These are phyloP conservation scores for Paracoccidioides brasiliensis DNA, from an alignment of 2,329 filamentous ascomycete species.

Conservation along the genomic window DNA sequence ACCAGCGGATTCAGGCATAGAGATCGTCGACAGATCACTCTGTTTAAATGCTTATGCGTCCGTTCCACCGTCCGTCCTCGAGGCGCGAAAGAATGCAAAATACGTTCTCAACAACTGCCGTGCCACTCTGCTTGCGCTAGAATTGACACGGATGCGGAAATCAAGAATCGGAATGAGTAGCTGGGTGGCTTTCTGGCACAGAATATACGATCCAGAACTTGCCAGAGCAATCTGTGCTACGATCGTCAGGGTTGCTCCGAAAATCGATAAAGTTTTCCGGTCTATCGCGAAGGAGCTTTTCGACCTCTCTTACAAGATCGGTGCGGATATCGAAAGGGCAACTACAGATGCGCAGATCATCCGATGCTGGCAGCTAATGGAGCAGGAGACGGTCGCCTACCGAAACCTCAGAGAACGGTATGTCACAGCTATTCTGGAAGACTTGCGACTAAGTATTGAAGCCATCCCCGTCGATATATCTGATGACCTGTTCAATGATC, in stretches of 20 bases:
- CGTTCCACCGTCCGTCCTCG: conserved; percentile 7
- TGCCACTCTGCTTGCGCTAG: conserved; percentile 17
- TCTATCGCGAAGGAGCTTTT: conserved; percentile 16
- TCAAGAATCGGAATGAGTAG: conserved; percentile 17
- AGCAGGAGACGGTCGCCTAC: conserved; percentile 14
- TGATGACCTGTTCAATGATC: conserved; percentile 18
- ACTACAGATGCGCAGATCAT: conserved; percentile 14
- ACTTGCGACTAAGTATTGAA: conserved; percentile 17
- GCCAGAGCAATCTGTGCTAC: conserved; percentile 4
- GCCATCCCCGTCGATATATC: conserved; percentile 18
- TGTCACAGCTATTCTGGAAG: conserved; percentile 14
- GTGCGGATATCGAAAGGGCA: conserved; percentile 11
- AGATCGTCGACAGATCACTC: not conserved
- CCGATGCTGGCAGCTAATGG: conserved; percentile 16
- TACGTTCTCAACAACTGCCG: conserved; percentile 18
- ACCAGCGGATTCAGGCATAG: not conserved
- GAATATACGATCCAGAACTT: conserved; percentile 15
- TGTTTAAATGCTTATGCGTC: not conserved
- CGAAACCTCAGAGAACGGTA: conserved; percentile 15
- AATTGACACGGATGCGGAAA: conserved; percentile 20
- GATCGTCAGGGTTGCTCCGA: conserved; percentile 10
- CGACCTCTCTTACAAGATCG: conserved; percentile 14
- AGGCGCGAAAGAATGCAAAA: conserved; percentile 14
- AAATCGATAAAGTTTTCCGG: conserved; percentile 18
- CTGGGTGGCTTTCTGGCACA: conserved; percentile 21